phyloP scores from a whole-genome alignment of 768 basidiomycete genomes.

The Termitomyces heimii region DNA sequence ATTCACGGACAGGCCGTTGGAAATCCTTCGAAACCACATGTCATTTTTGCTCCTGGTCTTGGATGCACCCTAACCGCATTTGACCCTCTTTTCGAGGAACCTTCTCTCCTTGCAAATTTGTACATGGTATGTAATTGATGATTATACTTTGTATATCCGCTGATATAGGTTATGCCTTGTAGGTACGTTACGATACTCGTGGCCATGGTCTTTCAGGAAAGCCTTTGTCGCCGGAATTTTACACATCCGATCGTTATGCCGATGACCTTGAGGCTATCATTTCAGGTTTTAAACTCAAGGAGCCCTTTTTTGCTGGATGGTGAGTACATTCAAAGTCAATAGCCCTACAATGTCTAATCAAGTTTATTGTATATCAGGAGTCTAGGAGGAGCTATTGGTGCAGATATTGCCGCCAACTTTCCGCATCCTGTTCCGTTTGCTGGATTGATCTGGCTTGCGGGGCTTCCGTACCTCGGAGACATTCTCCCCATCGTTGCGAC shows the following conservation, averaged over 20 bases:
- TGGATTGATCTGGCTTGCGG: not conserved
- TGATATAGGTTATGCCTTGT: not conserved
- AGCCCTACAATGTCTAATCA: not conserved
- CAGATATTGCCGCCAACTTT: not conserved
- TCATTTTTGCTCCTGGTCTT: constrained; percentile 10
- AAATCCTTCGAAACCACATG: constrained; percentile 1
- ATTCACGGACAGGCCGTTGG: constrained; percentile 4
- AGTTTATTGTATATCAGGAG: not conserved
- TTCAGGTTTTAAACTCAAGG: not conserved
- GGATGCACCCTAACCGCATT: constrained; percentile 5
- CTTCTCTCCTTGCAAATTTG: not conserved
- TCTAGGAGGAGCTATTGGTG: not conserved
- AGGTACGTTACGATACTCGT: not conserved
- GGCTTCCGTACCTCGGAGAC: not conserved
- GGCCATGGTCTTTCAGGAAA: not conserved
- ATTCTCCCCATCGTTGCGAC: not conserved
- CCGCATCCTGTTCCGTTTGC: not conserved
- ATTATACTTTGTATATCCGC: not conserved
- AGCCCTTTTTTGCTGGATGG: not conserved
- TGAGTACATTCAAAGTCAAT: not conserved
- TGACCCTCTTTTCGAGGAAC: constrained; percentile 7
- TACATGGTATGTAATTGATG: constrained; percentile 5
- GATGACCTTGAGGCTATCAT: not conserved
- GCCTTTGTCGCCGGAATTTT: not conserved
- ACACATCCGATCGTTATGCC: not conserved